These are phyloP conservation scores for Stipa capillata DNA, from an alignment of 176 grass and related monocot species.

Conservation along the genomic window DNA sequence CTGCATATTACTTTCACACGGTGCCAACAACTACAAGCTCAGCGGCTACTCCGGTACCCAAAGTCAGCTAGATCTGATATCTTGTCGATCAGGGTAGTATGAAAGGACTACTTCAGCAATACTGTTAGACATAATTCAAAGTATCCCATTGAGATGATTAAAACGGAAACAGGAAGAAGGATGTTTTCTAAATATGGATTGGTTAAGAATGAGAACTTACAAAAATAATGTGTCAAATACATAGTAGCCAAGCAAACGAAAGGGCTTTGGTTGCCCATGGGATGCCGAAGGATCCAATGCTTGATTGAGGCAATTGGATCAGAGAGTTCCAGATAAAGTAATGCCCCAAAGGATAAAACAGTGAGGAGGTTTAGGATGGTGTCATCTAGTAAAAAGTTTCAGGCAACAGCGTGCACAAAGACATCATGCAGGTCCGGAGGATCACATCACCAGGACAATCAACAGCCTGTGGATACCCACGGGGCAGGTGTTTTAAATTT, in stretches of 20 bases:
- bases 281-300: not conserved
- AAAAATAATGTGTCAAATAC: not conserved
- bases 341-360: not conserved
- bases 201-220: not conserved
- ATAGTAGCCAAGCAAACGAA: not conserved
- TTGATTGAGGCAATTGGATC: not conserved
- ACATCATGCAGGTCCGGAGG: not conserved
- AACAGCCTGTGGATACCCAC: not conserved
- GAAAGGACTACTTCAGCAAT: not conserved
- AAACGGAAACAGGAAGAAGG: not conserved
- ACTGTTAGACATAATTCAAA: not conserved
- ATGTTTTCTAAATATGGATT: not conserved
- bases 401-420: not conserved
- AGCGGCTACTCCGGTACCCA: not conserved
- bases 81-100: not conserved
- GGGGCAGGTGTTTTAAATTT: not conserved
- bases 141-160: not conserved
- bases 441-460: not conserved
- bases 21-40: slow-evolving; percentile 1
- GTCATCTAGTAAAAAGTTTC: not conserved
- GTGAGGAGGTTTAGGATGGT: not conserved
- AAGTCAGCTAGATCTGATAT: not conserved
- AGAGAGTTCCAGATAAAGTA: not conserved
- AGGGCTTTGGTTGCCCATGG: not conserved
- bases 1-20: not conserved